Percentiles rank a stretch among this genome's conserved stretches.
Evolutionary conservation across 306 rosid species (phyloP).

Genomic region (Sindora glabra): DNA sequence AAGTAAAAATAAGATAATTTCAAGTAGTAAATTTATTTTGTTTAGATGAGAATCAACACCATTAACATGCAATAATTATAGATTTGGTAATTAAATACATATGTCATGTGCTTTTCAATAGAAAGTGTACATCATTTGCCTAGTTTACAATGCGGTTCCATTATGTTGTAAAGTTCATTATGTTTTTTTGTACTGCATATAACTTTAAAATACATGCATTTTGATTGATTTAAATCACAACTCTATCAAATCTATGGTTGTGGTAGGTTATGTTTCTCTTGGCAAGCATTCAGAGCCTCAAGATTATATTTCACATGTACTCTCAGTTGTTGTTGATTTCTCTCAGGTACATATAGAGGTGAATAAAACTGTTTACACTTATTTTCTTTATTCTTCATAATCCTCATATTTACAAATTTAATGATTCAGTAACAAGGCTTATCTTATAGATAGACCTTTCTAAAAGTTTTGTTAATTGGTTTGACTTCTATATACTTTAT

Average conservation of each 20-base stretch:
- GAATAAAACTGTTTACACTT: neutral
- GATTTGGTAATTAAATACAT: slow-evolving; percentile 43
- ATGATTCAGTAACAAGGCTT: too few relatives aligned
- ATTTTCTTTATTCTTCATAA: neutral
- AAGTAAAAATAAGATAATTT: too few relatives aligned
- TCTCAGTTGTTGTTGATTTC: slow-evolving; percentile 89
- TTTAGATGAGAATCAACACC: too few relatives aligned
- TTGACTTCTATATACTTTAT: neutral
- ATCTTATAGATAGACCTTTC: neutral
- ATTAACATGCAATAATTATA: too few relatives aligned
- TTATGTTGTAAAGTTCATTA: neutral
- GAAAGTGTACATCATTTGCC: slow-evolving; percentile 7
- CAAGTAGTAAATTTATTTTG: too few relatives aligned
- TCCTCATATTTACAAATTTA: neutral
- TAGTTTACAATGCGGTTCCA: neutral
- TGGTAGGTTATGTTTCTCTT: slow-evolving; percentile 93
- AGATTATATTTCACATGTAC: slow-evolving; percentile 88
- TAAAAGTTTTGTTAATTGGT: neutral
- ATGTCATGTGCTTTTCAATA: neutral
- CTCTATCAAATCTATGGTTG: slow-evolving; percentile 88
- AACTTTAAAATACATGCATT: neutral
- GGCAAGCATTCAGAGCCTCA: slow-evolving; percentile 91
- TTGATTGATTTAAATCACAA: slow-evolving; percentile 68
- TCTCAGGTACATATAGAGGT: slow-evolving; percentile 62
- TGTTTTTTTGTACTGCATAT: neutral